A percentile compares a stretch with the other conserved stretches of the same genome.
phyloP scores from a whole-genome alignment of 2,329 filamentous ascomycete genomes.

The Onygena corvina region DNA sequence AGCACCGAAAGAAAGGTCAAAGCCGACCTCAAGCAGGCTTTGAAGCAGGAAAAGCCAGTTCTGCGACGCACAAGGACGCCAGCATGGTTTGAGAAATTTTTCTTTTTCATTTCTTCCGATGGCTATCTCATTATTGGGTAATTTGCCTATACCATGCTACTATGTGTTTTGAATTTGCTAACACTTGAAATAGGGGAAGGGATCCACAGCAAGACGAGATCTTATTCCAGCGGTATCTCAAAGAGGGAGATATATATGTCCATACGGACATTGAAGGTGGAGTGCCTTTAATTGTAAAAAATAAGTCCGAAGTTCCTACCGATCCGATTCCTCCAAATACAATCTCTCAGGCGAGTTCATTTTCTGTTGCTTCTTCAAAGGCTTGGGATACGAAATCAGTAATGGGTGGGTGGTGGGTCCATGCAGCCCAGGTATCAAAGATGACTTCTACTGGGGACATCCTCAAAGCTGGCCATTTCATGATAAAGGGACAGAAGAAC shows the following conservation, averaged over 20 bases:
- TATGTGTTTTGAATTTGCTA: not conserved
- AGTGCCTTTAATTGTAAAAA: constrained; percentile 78
- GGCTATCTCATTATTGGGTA: constrained; percentile 77
- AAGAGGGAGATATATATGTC: constrained; percentile 82
- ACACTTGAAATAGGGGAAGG: constrained; percentile 44
- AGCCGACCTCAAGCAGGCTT: constrained; percentile 68
- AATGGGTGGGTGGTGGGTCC: constrained; percentile 95
- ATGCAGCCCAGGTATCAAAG: constrained; percentile 81
- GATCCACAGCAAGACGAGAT: constrained; percentile 85
- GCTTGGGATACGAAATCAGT: constrained; percentile 96
- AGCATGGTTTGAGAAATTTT: constrained; percentile 95
- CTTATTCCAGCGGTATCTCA: constrained; percentile 74
- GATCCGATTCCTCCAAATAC: constrained; percentile 86
- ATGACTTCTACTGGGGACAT: constrained; percentile 68
- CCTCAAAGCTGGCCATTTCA: constrained; percentile 64
- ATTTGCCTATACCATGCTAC: constrained; percentile 11
- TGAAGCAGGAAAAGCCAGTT: constrained; percentile 86
- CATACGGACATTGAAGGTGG: constrained; percentile 82
- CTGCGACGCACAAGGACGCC: constrained; percentile 70
- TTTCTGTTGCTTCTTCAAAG: constrained; percentile 71
- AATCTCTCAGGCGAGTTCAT: constrained; percentile 73
- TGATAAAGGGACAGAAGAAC: constrained; percentile 77
- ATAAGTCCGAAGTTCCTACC: constrained; percentile 62
- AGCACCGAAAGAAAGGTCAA: constrained; percentile 81
- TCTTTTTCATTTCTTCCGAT: constrained; percentile 90